These are phyloP conservation scores for Chrysochromulina parva DNA, from an alignment of 78 protist species.

Conservation along the genomic window DNA sequence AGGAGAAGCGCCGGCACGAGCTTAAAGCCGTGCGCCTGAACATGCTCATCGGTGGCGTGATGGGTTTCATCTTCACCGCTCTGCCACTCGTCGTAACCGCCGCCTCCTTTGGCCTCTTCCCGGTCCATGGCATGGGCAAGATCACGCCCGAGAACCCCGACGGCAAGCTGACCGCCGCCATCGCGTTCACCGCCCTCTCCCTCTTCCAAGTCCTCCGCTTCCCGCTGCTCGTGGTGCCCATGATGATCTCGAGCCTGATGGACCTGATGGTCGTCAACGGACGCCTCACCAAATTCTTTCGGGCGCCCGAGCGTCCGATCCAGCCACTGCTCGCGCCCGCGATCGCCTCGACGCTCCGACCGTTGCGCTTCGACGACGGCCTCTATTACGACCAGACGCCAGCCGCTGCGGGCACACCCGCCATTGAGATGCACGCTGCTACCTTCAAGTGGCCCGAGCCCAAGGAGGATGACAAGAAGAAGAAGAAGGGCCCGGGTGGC, in stretches of 20 bases:
- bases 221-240: slow-evolving; percentile 73
- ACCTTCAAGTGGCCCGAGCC: neutral
- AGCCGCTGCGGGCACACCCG: neutral
- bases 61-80: neutral
- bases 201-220: slow-evolving; percentile 51
- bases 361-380: neutral
- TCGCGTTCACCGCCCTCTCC: slow-evolving; percentile 46
- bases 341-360: neutral
- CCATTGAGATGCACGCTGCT: neutral
- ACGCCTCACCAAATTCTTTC: neutral
- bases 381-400: neutral
- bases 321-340: neutral
- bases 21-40: neutral
- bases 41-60: neutral
- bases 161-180: slow-evolving; percentile 65
- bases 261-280: neutral
- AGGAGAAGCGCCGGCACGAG: neutral
- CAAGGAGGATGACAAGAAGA: neutral
- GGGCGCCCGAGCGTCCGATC: neutral
- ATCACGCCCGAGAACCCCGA: no score
- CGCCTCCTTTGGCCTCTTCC: slow-evolving; percentile 31
- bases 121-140: slow-evolving; percentile 4
- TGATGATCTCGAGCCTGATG: neutral
- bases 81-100: slow-evolving; percentile 40
- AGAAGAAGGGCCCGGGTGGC: neutral